phyloP scores from a whole-genome alignment of 2,329 filamentous ascomycete genomes.

The Leptodontidium sp. region DNA sequence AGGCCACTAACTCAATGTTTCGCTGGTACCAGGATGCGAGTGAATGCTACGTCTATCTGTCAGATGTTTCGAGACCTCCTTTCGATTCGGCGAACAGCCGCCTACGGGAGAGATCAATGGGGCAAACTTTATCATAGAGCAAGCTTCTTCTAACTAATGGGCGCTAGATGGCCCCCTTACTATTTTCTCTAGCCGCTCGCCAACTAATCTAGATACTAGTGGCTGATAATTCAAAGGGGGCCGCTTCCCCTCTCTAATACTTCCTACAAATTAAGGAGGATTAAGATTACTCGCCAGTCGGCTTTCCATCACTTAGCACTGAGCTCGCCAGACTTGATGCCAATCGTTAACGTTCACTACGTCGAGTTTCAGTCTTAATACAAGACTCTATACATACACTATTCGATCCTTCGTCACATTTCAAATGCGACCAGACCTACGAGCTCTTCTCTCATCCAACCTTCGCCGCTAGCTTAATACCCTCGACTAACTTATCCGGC shows the following conservation, averaged over 20 bases:
- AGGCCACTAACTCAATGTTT: too few relatives aligned
- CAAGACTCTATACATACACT: background rate
- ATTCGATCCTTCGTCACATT: background rate
- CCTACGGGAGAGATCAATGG: background rate
- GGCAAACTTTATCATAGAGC: background rate
- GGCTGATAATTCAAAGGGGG: background rate
- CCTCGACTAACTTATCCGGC: constrained; percentile 15
- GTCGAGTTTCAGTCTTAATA: too few relatives aligned
- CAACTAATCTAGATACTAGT: background rate
- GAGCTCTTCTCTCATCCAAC: background rate
- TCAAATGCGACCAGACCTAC: background rate
- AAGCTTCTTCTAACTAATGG: background rate
- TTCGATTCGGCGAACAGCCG: background rate
- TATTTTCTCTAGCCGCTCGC: background rate
- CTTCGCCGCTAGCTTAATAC: constrained; percentile 9
- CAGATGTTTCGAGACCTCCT: too few relatives aligned
- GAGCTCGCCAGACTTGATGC: background rate
- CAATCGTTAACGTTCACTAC: background rate
- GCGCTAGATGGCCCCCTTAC: background rate
- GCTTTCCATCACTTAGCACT: background rate
- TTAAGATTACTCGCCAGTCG: background rate
- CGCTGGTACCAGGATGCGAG: too few relatives aligned
- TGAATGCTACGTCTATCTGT: too few relatives aligned
- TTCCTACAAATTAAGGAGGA: background rate
- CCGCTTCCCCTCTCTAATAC: background rate